These are phyloP conservation scores for Hansenula sp. DNA, from an alignment of 1,139 yeast genomes.

Conservation along the genomic window DNA sequence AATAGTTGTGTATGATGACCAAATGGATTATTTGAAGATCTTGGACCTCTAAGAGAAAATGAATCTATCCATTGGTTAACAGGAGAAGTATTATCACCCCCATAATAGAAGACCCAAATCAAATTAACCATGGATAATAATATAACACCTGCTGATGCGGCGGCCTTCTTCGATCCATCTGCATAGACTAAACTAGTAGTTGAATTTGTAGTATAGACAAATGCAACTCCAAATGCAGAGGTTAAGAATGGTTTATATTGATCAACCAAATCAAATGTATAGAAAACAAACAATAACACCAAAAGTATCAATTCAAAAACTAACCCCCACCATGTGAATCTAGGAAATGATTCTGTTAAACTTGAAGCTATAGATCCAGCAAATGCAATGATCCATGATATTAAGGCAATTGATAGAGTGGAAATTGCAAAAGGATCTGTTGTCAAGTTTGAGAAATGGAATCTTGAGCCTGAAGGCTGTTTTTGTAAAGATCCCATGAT, in stretches of 20 bases:
- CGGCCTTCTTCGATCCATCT: conserved; percentile 61
- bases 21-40: conserved; percentile 28
- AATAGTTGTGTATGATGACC: conserved; percentile 23
- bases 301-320: conserved; percentile 71
- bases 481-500: conserved; percentile 6
- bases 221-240: conserved; percentile 43
- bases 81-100: conserved; percentile 76
- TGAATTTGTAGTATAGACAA: conserved; percentile 79
- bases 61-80: conserved; percentile 83
- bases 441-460: conserved; percentile 45
- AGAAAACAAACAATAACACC: conserved; percentile 50
- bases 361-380: conserved; percentile 77
- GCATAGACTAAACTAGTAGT: conserved; percentile 76
- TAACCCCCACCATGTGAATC: conserved; percentile 97
- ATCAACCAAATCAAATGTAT: conserved; percentile 66
- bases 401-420: conserved; percentile 56
- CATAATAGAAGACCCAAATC: conserved; percentile 83
- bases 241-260: conserved; percentile 50
- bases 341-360: conserved; percentile 52
- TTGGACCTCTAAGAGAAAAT: conserved; percentile 45
- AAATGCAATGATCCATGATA: conserved; percentile 81
- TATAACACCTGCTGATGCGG: conserved; percentile 92
- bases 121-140: conserved; percentile 75
- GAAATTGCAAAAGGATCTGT: conserved; percentile 73
- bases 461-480: conserved; percentile 7